Percentiles rank a stretch among this genome's conserved stretches.
Evolutionary conservation across 2,329 filamentous ascomycete genomes (phyloP).

Genomic region (Diplocarpon mali): DNA sequence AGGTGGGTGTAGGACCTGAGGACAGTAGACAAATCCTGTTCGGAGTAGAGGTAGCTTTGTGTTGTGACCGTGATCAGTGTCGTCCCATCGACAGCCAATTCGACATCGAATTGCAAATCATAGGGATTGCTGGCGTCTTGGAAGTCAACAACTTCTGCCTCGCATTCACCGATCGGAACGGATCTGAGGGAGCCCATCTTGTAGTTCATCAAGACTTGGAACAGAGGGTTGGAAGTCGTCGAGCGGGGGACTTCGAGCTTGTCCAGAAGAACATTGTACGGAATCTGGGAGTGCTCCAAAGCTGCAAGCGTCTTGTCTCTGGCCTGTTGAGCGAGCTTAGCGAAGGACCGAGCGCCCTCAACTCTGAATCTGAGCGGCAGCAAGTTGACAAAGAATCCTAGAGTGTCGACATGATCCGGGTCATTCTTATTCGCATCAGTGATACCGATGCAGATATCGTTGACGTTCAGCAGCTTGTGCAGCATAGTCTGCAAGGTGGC

Average conservation of each 20-base stretch:
- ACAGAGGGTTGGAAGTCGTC: slow-evolving; percentile 13
- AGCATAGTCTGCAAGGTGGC: slow-evolving; percentile 27
- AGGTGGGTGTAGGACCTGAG: slow-evolving; percentile 9
- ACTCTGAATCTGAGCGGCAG: slow-evolving; percentile 14
- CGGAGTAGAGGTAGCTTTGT: slow-evolving; percentile 8
- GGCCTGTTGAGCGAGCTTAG: slow-evolving; percentile 23
- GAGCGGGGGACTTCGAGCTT: slow-evolving; percentile 16
- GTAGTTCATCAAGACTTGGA: slow-evolving; percentile 20
- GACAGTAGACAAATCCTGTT: slow-evolving; percentile 6
- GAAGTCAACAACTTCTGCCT: slow-evolving; percentile 6
- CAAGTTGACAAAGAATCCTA: slow-evolving; percentile 15
- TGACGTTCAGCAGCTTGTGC: slow-evolving; percentile 8
- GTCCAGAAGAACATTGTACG: slow-evolving; percentile 16
- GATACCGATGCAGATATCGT: slow-evolving; percentile 33
- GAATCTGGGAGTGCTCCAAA: slow-evolving; percentile 14
- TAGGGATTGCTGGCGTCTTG: slow-evolving; percentile 10
- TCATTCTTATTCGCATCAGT: slow-evolving; percentile 29
- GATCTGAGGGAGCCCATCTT: slow-evolving; percentile 9
- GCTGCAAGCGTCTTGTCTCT: slow-evolving; percentile 15
- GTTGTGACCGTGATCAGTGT: slow-evolving; percentile 9
- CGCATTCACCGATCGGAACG: slow-evolving; percentile 7
- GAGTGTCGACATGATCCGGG: slow-evolving; percentile 19
- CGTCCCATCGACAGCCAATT: slow-evolving; percentile 8
- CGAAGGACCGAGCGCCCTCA: slow-evolving; percentile 23
- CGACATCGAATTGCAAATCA: slow-evolving; percentile 9